Conservation (phyloP, 768 basidiomycete species). For the Collybia sordida region DNA sequence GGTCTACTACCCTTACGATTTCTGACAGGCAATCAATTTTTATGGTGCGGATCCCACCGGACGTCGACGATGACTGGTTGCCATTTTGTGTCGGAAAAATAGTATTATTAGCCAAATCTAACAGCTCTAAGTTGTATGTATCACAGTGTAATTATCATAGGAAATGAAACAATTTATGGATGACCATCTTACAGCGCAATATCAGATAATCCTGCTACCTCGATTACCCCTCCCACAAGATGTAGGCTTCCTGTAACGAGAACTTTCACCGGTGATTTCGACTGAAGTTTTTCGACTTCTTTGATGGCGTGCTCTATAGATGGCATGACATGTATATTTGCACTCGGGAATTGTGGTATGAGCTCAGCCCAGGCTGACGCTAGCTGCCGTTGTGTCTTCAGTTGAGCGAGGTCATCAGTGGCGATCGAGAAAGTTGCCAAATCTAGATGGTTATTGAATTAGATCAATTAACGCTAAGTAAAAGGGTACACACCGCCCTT, state of each 20-base stretch:
- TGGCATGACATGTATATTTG: conserved; percentile 74
- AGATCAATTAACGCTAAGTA: neutral
- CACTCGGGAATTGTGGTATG: conserved; percentile 56
- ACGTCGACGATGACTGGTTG: conserved; percentile 16
- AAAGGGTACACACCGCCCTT: conserved; percentile 72
- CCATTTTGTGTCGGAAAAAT: neutral
- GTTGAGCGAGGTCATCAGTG: conserved; percentile 56
- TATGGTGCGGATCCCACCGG: conserved; percentile 37
- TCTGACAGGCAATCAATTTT: conserved; percentile 52
- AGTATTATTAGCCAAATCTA: neutral
- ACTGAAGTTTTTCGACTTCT: conserved; percentile 48
- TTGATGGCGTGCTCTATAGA: conserved; percentile 90
- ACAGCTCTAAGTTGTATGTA: conserved; percentile 8
- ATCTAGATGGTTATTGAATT: conserved; percentile 45
- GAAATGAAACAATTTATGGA: neutral
- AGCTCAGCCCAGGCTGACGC: conserved; percentile 70
- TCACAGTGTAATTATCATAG: neutral
- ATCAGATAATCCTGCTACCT: conserved; percentile 81
- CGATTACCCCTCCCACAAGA: conserved; percentile 91
- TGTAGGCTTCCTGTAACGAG: conserved; percentile 92
- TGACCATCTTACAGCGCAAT: conserved; percentile 47
- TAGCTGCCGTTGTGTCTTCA: conserved; percentile 78
- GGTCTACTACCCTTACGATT: neutral
- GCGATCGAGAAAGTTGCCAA: conserved; percentile 69
- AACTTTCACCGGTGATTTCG: conserved; percentile 44